Conservation (phyloP, 352 stramenopile species). For the Phytophthora pinifolia region DNA sequence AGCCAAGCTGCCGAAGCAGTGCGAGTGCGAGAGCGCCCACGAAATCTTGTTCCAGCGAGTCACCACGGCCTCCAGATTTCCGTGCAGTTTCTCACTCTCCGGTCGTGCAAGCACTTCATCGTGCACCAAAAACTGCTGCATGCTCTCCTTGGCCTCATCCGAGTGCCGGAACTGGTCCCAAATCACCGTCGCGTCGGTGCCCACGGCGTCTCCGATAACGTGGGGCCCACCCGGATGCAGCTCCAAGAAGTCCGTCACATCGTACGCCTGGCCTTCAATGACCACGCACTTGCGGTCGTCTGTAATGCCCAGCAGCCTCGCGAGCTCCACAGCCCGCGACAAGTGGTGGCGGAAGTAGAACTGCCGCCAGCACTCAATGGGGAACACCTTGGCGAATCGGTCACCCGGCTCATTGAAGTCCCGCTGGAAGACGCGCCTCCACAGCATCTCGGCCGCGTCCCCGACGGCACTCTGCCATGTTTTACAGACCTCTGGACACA, state of each 20-base stretch:
- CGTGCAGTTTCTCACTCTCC: conserved; percentile 22
- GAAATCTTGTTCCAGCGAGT: conserved; percentile 54
- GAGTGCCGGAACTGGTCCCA: conserved; percentile 80
- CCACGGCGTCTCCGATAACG: conserved; percentile 71
- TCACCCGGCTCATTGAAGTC: conserved; percentile 58
- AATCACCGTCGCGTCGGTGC: conserved; percentile 62
- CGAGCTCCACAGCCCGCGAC: conserved; percentile 63
- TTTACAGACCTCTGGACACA: conserved; percentile 44
- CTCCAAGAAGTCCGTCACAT: conserved; percentile 68
- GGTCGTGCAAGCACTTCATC: conserved; percentile 43
- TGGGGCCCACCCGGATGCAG: conserved; percentile 66
- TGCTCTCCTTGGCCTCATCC: conserved; percentile 53
- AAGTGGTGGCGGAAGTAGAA: conserved; percentile 77
- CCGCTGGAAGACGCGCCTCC: conserved; percentile 47
- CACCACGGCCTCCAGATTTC: conserved; percentile 40
- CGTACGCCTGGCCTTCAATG: conserved; percentile 66
- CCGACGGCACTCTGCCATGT: conserved; percentile 37
- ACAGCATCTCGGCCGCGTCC: conserved; percentile 44
- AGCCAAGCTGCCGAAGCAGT: conserved; percentile 52
- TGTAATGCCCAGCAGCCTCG: conserved; percentile 42
- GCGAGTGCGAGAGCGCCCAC: conserved; percentile 54
- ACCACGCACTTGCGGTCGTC: conserved; percentile 57
- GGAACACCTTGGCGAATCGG: conserved; percentile 50
- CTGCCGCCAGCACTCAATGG: conserved; percentile 56
- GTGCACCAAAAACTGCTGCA: conserved; percentile 59